Base-by-base conservation (phyloP, 1,284 basidiomycete genomes). In the Leccinum subspadiceum region DNA sequence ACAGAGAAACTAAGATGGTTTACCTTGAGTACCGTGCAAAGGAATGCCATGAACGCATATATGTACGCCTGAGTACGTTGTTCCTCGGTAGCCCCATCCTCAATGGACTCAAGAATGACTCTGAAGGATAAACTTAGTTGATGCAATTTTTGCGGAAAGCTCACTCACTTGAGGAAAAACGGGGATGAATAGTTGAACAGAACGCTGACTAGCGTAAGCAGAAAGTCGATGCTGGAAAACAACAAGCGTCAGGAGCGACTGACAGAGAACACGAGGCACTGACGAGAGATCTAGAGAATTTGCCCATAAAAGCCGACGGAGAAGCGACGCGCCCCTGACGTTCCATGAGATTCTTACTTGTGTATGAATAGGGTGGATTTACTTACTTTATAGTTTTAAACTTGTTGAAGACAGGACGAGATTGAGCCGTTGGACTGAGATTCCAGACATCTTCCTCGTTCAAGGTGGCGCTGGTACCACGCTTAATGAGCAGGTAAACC, bases 241-340 rank as follows among this genome's bases (percentile, higher is more conserved):
- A 20, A 33, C 54, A 4, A 54, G 35, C 0, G 4, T 46, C 10
- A 17, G 13, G 20, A 35, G 24, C 24, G 8, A 24, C 10, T 20
- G 8, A 20, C 1, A 53, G 2, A 12, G n/a, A 22, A 48, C 15
- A 44, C 44, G 12, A 49, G 26, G 53, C 17, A 65, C 79, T 29
- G 51, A 81, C 82, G 84, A 72, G 31, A 96, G 65, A 72, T 95
- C 93, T 9, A 87, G 74, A 0, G 84, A 84, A 69, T 94, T 94
- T 4, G 89, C 84, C 6, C 77, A 77, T 70, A 86, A 82, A 6
- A 95, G 73, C 22, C 80, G 81, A 54, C 83, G 78, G 2, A 94
- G 72, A 2, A 95, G 82, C 0, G 83, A 81, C n/a, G 75, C 65
- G 5, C 75, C 72, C 48, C 78, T 81, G n/a, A 57, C 35, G 53